Conservation (phyloP, 23 red algal genomes). For the Agarophyton chilense region DNA sequence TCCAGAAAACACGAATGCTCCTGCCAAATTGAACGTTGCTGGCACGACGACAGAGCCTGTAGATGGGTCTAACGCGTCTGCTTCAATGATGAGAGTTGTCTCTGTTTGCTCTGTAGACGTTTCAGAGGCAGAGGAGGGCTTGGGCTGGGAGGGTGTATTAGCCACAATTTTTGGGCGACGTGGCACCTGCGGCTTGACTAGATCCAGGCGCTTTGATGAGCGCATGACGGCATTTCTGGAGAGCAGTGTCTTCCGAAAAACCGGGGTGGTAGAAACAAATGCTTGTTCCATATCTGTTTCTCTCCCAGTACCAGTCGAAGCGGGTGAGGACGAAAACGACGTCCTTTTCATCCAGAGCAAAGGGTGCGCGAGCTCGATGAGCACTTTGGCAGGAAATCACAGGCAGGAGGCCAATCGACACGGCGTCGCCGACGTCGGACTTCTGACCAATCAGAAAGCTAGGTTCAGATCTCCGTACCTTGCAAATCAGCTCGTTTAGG, state of each 20-base stretch:
- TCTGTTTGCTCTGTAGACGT: background rate
- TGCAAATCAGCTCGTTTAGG: too few species aligned
- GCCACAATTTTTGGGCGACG: background rate
- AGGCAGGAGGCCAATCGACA: too few species aligned
- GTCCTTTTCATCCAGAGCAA: too few species aligned
- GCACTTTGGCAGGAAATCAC: too few species aligned
- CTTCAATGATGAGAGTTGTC: conserved; percentile 21
- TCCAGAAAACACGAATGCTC: conserved; percentile 37
- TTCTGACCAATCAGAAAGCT: too few species aligned
- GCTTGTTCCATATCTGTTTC: too few species aligned
- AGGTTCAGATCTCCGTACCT: too few species aligned
- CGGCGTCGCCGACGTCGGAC: too few species aligned
- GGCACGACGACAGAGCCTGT: conserved; percentile 43
- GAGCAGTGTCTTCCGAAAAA: background rate
- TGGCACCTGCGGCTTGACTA: background rate
- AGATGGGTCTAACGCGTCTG: conserved; percentile 48
- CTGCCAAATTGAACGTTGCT: conserved; percentile 37
- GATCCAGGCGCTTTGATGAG: background rate
- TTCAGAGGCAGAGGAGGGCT: background rate
- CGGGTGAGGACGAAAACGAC: too few species aligned
- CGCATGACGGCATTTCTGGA: background rate
- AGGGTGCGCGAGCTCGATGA: too few species aligned
- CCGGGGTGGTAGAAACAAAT: background rate
- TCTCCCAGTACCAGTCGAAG: too few species aligned
- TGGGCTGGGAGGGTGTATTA: background rate